phyloP scores from a whole-genome alignment of 495 filamentous ascomycete species.

The Thozetella sp. region DNA sequence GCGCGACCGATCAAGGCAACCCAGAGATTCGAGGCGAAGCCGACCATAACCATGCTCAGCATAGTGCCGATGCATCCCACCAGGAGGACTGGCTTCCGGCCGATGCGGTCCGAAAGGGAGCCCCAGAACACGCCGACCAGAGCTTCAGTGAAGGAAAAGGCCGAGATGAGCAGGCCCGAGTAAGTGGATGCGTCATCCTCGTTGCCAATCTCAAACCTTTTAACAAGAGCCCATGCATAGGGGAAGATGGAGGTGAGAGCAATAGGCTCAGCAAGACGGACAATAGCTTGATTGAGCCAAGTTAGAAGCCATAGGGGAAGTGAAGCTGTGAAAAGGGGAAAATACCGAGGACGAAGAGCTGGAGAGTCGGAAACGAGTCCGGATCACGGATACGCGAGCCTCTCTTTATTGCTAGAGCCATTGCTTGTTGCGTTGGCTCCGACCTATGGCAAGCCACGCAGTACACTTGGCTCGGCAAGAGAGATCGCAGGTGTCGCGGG shows the following conservation, averaged over 20 bases:
- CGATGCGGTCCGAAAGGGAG: constrained; percentile 74
- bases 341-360: constrained; percentile 76
- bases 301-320: constrained; percentile 6
- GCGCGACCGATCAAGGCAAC: constrained; percentile 71
- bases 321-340: constrained; percentile 5
- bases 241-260: constrained; percentile 86
- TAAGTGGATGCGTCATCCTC: constrained; percentile 76
- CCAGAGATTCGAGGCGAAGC: constrained; percentile 81
- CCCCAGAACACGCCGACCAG: constrained; percentile 87
- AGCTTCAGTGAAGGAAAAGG: constrained; percentile 80
- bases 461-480: constrained; percentile 6
- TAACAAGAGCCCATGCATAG: constrained; percentile 84
- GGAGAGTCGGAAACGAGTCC: constrained; percentile 71
- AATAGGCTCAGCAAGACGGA: constrained; percentile 84
- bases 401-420: constrained; percentile 42
- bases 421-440: constrained; percentile 33
- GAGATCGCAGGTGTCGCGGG: not conserved
- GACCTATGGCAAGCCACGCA: constrained; percentile 25
- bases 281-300: constrained; percentile 27
- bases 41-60: constrained; percentile 77
- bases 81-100: constrained; percentile 82
- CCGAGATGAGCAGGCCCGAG: constrained; percentile 82
- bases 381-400: constrained; percentile 45
- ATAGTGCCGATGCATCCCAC: constrained; percentile 81
- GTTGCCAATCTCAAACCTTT: constrained; percentile 68